A percentile compares a stretch with the other conserved stretches of the same genome.
These are phyloP conservation scores for Xylariaceae sp. DNA, from an alignment of 2,329 filamentous ascomycete genomes.

Conservation along the genomic window DNA sequence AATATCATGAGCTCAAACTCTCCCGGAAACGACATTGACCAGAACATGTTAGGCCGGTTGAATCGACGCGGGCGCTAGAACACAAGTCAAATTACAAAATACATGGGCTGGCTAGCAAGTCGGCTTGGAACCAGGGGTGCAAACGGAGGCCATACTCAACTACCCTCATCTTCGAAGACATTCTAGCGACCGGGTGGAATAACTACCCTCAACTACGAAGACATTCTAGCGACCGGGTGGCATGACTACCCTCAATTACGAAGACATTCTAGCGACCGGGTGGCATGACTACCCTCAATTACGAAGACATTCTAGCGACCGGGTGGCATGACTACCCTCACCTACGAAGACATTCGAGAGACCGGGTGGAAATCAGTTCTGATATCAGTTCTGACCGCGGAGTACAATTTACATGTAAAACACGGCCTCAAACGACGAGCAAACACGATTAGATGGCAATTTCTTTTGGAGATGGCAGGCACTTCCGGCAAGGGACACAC, in stretches of 20 bases:
- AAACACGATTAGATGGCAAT: background rate
- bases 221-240: too few relatives aligned
- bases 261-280: background rate
- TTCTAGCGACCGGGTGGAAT: background rate
- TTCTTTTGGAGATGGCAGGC: background rate
- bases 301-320: background rate
- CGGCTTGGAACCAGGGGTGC: constrained; percentile 3
- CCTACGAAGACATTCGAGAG: too few relatives aligned
- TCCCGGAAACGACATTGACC: constrained; percentile 47
- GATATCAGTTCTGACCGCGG: background rate
- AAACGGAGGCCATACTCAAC: background rate
- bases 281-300: background rate
- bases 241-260: background rate
- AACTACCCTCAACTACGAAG: too few relatives aligned
- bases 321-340: background rate
- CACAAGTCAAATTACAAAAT: background rate
- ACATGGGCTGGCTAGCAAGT: constrained; percentile 16
- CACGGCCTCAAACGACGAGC: constrained; percentile 12
- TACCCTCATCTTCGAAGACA: background rate
- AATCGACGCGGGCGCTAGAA: constrained; percentile 34
- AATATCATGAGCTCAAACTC: constrained; percentile 42
- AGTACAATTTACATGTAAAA: background rate
- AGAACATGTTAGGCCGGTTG: constrained; percentile 49
- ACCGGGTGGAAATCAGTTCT: background rate
- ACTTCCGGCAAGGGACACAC: background rate